Conservation (phyloP, 2,329 filamentous ascomycete genomes). For the Mycocentrospora acerina region DNA sequence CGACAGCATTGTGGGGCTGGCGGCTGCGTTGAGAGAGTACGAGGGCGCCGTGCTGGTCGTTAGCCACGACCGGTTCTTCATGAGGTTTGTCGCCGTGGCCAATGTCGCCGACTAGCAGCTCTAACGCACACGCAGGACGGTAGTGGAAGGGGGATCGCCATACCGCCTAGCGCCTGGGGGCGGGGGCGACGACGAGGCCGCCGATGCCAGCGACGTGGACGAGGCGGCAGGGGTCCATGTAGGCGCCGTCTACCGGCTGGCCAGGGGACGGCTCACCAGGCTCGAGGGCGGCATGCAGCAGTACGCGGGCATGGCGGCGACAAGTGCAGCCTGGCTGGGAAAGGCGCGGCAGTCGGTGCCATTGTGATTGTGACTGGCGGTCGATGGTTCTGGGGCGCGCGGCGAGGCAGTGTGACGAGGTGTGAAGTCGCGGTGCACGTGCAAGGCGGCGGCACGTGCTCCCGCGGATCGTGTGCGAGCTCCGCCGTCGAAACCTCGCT, state of each 20-base stretch:
- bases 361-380: neutral
- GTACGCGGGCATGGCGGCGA: slow-evolving; percentile 40
- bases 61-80: slow-evolving; percentile 80
- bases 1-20: slow-evolving; percentile 73
- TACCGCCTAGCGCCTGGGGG: slow-evolving; percentile 39
- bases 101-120: too few species aligned
- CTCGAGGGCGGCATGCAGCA: slow-evolving; percentile 42
- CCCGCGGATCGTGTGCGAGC: too few species aligned
- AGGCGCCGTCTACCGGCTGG: slow-evolving; percentile 39
- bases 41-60: slow-evolving; percentile 75
- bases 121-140: slow-evolving; percentile 52
- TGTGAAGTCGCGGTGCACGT: neutral
- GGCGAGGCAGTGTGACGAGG: neutral
- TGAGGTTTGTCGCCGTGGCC: slow-evolving; percentile 58
- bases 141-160: slow-evolving; percentile 62
- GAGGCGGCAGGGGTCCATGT: slow-evolving; percentile 51
- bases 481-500: too few species aligned
- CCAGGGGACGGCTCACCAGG: slow-evolving; percentile 36
- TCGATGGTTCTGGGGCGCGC: too few species aligned
- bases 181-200: slow-evolving; percentile 44
- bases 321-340: slow-evolving; percentile 29
- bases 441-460: slow-evolving; percentile 11
- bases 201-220: slow-evolving; percentile 50
- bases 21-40: slow-evolving; percentile 66
- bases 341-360: slow-evolving; percentile 2